Conservation (phyloP, 257 asterid genomes). For the Verbena officinalis region DNA sequence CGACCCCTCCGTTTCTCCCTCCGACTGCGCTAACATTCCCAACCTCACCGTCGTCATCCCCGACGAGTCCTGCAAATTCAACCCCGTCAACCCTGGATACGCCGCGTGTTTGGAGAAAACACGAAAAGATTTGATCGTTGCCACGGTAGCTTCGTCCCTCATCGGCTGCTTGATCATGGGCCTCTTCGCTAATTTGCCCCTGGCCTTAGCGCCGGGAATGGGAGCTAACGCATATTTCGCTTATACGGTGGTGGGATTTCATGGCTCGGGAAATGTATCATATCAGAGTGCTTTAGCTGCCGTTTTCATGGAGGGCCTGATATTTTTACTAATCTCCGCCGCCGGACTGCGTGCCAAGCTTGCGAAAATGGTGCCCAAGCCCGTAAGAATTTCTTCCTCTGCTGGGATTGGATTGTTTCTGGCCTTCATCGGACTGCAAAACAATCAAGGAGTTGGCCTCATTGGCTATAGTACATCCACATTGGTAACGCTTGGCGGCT, state of each 20-base stretch:
- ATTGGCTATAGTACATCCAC: constrained; percentile 72
- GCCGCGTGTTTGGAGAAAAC: constrained; percentile 58
- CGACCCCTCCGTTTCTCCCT: constrained; percentile 40
- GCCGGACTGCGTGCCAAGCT: constrained; percentile 62
- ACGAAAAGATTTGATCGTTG: constrained; percentile 68
- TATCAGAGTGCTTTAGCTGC: constrained; percentile 76
- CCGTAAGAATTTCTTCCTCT: constrained; percentile 67
- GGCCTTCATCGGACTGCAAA: constrained; percentile 71
- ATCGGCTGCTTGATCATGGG: constrained; percentile 79
- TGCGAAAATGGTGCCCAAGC: constrained; percentile 63
- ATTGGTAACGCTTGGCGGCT: constrained; percentile 67
- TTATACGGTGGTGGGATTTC: constrained; percentile 74
- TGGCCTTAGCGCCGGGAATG: constrained; percentile 82
- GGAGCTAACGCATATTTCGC: constrained; percentile 76
- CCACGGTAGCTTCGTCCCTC: constrained; percentile 68
- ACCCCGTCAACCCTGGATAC: constrained; percentile 79
- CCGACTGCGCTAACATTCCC: constrained; percentile 40
- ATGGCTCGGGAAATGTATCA: constrained; percentile 66
- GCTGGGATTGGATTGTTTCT: constrained; percentile 77
- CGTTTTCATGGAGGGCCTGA: constrained; percentile 63
- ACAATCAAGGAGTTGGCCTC: constrained; percentile 67
- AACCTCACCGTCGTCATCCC: constrained; percentile 43
- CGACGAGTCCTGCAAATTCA: constrained; percentile 62
- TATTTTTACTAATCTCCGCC: constrained; percentile 60
- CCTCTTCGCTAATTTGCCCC: constrained; percentile 60